These are phyloP conservation scores for Alternaria atra DNA, from an alignment of 2,329 filamentous ascomycete genomes.

Conservation along the genomic window DNA sequence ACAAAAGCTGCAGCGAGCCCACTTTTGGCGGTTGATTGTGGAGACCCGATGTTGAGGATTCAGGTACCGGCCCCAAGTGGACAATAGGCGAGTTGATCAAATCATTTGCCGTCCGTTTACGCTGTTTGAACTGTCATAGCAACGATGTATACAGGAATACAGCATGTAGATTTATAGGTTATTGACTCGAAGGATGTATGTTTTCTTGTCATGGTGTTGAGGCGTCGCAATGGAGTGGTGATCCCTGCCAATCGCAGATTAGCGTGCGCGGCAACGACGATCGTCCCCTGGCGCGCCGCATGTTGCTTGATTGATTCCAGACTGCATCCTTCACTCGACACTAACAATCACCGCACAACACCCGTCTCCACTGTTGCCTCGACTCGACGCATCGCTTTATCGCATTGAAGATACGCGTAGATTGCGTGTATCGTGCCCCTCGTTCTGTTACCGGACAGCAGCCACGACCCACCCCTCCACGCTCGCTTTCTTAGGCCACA, in stretches of 20 bases:
- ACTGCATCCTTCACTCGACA: slow-evolving; percentile 19
- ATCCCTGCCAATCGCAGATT: slow-evolving; percentile 26
- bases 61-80: slow-evolving; percentile 14
- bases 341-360: slow-evolving; percentile 9
- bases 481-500: slow-evolving; percentile 1
- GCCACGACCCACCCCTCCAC: not conserved
- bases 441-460: not conserved
- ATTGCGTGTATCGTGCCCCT: not conserved
- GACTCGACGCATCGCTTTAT: slow-evolving; percentile 2
- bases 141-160: not conserved
- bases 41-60: slow-evolving; percentile 15
- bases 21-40: slow-evolving; percentile 17
- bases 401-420: not conserved
- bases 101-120: not conserved
- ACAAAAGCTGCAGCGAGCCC: slow-evolving; percentile 7
- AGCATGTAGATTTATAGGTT: not conserved
- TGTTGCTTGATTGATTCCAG: slow-evolving; percentile 19
- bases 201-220: slow-evolving; percentile 12
- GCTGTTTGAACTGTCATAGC: not conserved
- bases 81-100: not conserved
- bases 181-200: not conserved
- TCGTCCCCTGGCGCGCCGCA: slow-evolving; percentile 41
- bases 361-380: slow-evolving; percentile 3
- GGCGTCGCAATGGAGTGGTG: slow-evolving; percentile 20
- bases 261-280: slow-evolving; percentile 35